These are phyloP conservation scores for Actinomortierella ambigua DNA, from an alignment of 371 early-diverging fungal species.

Conservation along the genomic window DNA sequence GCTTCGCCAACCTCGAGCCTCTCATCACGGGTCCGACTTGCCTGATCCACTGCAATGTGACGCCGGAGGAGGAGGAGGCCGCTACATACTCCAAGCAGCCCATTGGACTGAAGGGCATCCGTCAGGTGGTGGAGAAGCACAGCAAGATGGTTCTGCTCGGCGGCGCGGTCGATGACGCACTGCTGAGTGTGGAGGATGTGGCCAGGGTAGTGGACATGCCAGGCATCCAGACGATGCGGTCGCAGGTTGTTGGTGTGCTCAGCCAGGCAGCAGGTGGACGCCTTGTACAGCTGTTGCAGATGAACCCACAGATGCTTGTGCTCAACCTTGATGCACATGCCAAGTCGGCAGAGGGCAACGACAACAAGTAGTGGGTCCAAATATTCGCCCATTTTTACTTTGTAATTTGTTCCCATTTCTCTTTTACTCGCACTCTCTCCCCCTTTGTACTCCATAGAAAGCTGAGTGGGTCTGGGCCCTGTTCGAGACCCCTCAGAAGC, in stretches of 20 bases:
- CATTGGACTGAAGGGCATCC: conserved; percentile 51
- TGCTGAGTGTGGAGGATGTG: conserved; percentile 60
- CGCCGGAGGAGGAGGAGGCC: conserved; percentile 45
- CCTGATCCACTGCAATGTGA: conserved; percentile 55
- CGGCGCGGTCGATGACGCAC: conserved; percentile 61
- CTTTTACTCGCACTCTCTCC: no score
- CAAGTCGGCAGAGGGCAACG: conserved; percentile 13
- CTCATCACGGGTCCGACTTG: conserved; percentile 62
- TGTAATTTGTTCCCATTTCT: no score
- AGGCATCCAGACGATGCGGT: conserved; percentile 55
- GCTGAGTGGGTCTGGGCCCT: no score
- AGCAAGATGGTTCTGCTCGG: conserved; percentile 67
- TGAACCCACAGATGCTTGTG: conserved; percentile 43
- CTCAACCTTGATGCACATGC: conserved; percentile 46
- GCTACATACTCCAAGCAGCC: conserved; percentile 46
- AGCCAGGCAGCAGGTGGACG: conserved; percentile 61
- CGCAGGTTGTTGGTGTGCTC: conserved; percentile 62
- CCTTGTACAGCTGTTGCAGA: conserved; percentile 56
- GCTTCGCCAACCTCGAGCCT: conserved; percentile 61
- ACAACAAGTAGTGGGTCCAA: no score
- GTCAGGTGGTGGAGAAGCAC: conserved; percentile 59
- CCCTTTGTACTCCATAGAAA: no score
- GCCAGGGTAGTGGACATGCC: conserved; percentile 63
- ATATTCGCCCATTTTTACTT: no score
- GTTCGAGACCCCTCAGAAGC: no score